phyloP scores from a whole-genome alignment of 257 asterid genomes.

The Solanum ossicruentum region DNA sequence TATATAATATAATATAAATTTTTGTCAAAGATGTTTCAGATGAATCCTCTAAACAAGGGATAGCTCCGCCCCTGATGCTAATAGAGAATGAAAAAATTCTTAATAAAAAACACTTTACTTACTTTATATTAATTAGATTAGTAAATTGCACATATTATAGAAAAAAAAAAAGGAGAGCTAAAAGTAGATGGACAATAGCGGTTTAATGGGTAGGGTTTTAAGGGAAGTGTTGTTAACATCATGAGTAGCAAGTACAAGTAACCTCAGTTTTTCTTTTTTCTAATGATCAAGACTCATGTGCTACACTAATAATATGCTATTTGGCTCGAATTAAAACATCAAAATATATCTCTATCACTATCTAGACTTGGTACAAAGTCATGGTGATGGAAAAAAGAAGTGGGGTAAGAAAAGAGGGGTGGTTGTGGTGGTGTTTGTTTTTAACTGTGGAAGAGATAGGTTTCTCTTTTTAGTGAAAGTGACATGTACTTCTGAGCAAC shows the following conservation, averaged over 20 bases:
- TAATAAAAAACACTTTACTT: not conserved
- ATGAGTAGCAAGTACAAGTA: conserved; percentile 5
- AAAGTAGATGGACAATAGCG: not conserved
- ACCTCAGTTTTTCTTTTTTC: not conserved
- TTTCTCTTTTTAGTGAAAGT: conserved; percentile 18
- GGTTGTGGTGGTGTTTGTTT: not conserved
- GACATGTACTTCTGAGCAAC: not conserved
- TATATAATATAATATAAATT: too few relatives aligned
- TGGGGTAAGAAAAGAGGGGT: not conserved
- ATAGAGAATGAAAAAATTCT: too few relatives aligned
- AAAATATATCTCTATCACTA: not conserved
- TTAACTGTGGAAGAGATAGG: not conserved
- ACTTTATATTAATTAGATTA: not conserved
- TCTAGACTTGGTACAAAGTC: not conserved
- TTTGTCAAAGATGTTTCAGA: too few relatives aligned
- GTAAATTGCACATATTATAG: not conserved
- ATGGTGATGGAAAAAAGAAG: not conserved
- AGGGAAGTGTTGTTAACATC: not conserved
- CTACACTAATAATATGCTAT: not conserved
- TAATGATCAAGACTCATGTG: not conserved
- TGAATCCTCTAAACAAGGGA: too few relatives aligned
- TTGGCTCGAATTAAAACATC: not conserved
- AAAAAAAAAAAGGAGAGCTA: not conserved
- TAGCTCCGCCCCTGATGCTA: too few relatives aligned
- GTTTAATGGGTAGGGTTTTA: conserved; percentile 5